phyloP scores from a whole-genome alignment of 345 rosid species.

The Erucastrum elatum region DNA sequence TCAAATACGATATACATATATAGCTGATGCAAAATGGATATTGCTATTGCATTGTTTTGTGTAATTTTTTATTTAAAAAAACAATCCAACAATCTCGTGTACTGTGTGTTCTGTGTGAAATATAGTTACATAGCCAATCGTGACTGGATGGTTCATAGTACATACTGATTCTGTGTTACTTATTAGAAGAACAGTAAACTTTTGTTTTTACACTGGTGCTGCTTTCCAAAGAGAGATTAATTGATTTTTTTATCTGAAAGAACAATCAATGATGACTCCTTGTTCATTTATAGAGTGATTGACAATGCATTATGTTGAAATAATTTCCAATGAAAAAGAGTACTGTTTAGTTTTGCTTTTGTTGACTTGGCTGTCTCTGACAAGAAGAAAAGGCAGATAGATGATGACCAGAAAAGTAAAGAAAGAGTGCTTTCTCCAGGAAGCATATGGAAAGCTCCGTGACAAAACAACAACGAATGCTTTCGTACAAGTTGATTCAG shows the following conservation, averaged over 20 bases:
- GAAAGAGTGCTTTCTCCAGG: slow-evolving; percentile 27
- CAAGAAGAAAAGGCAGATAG: slow-evolving; percentile 30
- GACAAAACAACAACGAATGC: slow-evolving; percentile 32
- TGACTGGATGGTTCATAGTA: slow-evolving; percentile 27
- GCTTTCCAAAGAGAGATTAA: neutral
- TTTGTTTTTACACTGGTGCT: slow-evolving; percentile 4
- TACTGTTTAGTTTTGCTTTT: slow-evolving; percentile 14
- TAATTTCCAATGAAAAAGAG: slow-evolving; percentile 11
- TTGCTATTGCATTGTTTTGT: slow-evolving; percentile 3
- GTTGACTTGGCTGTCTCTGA: slow-evolving; percentile 36
- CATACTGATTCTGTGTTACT: slow-evolving; percentile 16
- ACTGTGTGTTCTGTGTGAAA: slow-evolving; percentile 3
- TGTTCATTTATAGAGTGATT: slow-evolving; percentile 14
- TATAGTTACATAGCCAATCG: slow-evolving; percentile 1
- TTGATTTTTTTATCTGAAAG: neutral
- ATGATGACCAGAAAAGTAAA: slow-evolving; percentile 34
- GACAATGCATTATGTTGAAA: slow-evolving; percentile 16
- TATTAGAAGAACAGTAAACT: slow-evolving; percentile 2
- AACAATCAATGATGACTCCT: neutral
- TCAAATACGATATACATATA: slow-evolving; percentile 1
- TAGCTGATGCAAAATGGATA: neutral
- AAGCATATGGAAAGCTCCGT: slow-evolving; percentile 26
- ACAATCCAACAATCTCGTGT: neutral
- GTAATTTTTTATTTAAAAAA: neutral
- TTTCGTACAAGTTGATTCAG: slow-evolving; percentile 29